Base-by-base conservation (phyloP, 192 early-diverging fungal genomes). In the Globomyces pollinis-pini region DNA sequence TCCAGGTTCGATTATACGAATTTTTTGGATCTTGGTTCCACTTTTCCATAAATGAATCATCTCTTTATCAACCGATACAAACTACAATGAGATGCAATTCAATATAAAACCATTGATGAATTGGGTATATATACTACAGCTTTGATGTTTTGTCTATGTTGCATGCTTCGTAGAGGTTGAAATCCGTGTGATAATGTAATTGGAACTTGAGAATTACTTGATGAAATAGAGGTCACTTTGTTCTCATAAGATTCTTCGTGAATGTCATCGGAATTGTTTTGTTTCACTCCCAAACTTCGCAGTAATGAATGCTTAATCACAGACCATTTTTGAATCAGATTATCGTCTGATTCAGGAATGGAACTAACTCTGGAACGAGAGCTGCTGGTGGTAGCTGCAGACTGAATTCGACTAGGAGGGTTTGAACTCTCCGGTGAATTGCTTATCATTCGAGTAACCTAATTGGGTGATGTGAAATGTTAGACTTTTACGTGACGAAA, bases 1-100 rank as follows among this genome's bases (percentile, higher is more conserved):
- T 73, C 86, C 60, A 78, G 85, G 55, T 23, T 34, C 36, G n/a
- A 57, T 15, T 16, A 39, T 38, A 8, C 36, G 31, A 24, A 57
- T 31, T 16, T 39, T 39, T 26, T 57, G 55, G 6, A 57, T 57
- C 4, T 24, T 5, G 5, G 23, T 29, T 9, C 55, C 55, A 15
- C 55, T 39, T 24, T 57, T 57, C 55, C 55, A 57, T 2, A 57
- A 12, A 39, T 44, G 55, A 15, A 57, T n/a, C 7, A 31, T 20
- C 24, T 26, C 31, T 24, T 26, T 31, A 20, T 57, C 55, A 34
- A 57, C 28, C n/a, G 30, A 34, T 13, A 33, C 55, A 57, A 31
- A n/a, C n/a, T n/a, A n/a, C n/a, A n/a, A n/a, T n/a, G n/a, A n/a
- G n/a, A n/a, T n/a, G n/a, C n/a, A n/a, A n/a, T n/a, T n/a, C n/a